A percentile compares a stretch with the other conserved stretches of the same genome.
Conservation (phyloP, 768 basidiomycete genomes). For the Leccinellum rugosiceps region DNA sequence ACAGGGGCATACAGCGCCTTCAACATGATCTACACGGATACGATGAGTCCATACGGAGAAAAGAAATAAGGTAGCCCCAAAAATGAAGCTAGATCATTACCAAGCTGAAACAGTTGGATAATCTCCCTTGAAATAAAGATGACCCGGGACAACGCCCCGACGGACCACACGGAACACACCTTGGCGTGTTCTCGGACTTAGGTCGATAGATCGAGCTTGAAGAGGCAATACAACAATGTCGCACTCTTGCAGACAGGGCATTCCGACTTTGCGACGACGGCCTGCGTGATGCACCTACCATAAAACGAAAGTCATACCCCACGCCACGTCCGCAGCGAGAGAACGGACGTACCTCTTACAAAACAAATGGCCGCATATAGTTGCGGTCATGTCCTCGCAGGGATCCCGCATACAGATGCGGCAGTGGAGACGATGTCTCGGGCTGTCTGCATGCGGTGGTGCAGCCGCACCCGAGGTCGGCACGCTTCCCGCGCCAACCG, state of each 20-base stretch:
- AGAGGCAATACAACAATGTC: constrained; percentile 52
- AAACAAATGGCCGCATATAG: constrained; percentile 63
- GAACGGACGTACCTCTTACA: constrained; percentile 45
- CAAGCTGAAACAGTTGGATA: neutral
- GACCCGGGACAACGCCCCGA: neutral
- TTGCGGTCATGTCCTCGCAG: constrained; percentile 53
- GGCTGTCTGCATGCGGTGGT: neutral
- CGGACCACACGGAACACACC: neutral
- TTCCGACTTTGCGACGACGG: constrained; percentile 41
- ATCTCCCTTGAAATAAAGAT: neutral
- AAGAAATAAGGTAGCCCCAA: neutral
- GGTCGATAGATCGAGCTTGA: constrained; percentile 43
- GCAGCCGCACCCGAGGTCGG: neutral
- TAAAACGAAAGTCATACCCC: neutral
- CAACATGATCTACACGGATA: neutral
- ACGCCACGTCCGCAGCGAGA: too few species aligned
- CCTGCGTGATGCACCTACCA: constrained; percentile 51
- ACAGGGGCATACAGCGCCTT: neutral
- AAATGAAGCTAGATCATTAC: neutral
- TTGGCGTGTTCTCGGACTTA: constrained; percentile 2
- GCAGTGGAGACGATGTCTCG: constrained; percentile 39
- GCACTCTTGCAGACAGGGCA: constrained; percentile 54
- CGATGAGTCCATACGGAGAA: neutral
- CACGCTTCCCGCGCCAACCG: neutral
- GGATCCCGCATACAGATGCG: constrained; percentile 47